Base-by-base conservation (phyloP, 106 monocot species). In the Amphibolis antarctica region DNA sequence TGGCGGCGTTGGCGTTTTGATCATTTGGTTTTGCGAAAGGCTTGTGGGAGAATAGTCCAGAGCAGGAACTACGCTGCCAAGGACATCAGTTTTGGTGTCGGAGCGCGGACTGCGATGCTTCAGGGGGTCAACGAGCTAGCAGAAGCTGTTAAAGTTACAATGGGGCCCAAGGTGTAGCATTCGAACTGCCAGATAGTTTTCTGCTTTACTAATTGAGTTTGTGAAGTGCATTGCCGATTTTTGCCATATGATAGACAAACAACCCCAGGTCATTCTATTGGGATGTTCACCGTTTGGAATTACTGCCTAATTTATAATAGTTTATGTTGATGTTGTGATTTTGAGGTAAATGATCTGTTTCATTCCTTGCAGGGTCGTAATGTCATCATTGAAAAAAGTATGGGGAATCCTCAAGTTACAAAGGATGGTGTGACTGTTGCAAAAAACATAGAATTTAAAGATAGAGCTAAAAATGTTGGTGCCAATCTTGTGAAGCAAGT, bases 341-440 rank as follows among this genome's bases (percentile, higher is more conserved):
- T 63, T 42, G 60, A 60, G 29, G 18, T 12, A 58, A 54, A 54
- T 22, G 1, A 3, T 49, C 30, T 26, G 28, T 63, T 28, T 46
- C 17, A 65, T 13, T 66, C 36, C 14, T 28, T 69, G 25, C 48
- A 90, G 89, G 89, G 89, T 1, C 82, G 85, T 14, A 85, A 69
- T 74, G 89, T 90, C 18, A 73, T 90, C 57, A 85, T 90, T 60
- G 82, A 85, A 70, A 79, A 62, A 66, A 76, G 62, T 21, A 64
- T 29, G 19, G 73, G 73, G 68, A 74, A 66, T 66, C 80, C 85
- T 51, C 80, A 78, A 74, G 67, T 90, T 27, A 90, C 89, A 36
- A 90, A 90, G 76, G 89, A 90, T 74, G 89, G 89, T 28, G 89
- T 90, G 9, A 78, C 85, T 11, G 85, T 90, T 77, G 89, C 89